Evolutionary conservation across 495 filamentous ascomycete genomes (phyloP).

Genomic region (Tuber melanosporum): DNA sequence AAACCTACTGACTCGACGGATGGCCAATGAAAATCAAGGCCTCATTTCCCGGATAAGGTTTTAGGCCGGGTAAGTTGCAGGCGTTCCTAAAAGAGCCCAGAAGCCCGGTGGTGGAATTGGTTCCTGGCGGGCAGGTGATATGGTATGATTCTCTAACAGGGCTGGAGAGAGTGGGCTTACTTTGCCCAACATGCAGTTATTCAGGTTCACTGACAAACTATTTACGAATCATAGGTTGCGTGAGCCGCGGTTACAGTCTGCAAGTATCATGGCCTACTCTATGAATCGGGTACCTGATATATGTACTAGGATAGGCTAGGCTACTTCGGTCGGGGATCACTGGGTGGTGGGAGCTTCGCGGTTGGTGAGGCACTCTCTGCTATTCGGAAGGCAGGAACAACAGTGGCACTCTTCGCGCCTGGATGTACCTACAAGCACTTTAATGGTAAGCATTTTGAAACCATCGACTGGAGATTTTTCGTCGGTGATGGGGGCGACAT

Average conservation of each 20-base stretch:
- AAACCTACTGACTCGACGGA: no score
- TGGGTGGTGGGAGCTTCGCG: slow-evolving; percentile 26
- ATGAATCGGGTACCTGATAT: slow-evolving; percentile 32
- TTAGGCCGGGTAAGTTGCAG: slow-evolving; percentile 22
- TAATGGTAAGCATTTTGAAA: slow-evolving; percentile 32
- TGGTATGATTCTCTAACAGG: slow-evolving; percentile 47
- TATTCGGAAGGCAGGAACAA: slow-evolving; percentile 38
- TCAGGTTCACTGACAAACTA: slow-evolving; percentile 38
- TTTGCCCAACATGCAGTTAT: slow-evolving; percentile 41
- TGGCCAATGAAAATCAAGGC: slow-evolving; percentile 42
- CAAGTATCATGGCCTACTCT: slow-evolving; percentile 29
- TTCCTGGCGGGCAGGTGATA: slow-evolving; percentile 39
- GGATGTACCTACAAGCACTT: slow-evolving; percentile 48
- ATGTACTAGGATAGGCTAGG: slow-evolving; percentile 47
- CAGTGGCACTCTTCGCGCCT: slow-evolving; percentile 45
- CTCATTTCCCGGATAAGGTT: slow-evolving; percentile 37
- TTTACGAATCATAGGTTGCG: slow-evolving; percentile 48
- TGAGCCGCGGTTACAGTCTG: slow-evolving; percentile 25
- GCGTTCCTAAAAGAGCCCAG: slow-evolving; percentile 41
- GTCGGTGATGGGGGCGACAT: slow-evolving; percentile 30
- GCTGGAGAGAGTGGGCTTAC: slow-evolving; percentile 47
- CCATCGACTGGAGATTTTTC: slow-evolving; percentile 44
- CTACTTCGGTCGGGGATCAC: slow-evolving; percentile 34
- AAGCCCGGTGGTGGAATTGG: slow-evolving; percentile 33
- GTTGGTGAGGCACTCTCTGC: slow-evolving; percentile 41